Evolutionary conservation across 225 moss, liverwort and hornwort species (phyloP).

Genomic region (Physcomitrium patens): DNA sequence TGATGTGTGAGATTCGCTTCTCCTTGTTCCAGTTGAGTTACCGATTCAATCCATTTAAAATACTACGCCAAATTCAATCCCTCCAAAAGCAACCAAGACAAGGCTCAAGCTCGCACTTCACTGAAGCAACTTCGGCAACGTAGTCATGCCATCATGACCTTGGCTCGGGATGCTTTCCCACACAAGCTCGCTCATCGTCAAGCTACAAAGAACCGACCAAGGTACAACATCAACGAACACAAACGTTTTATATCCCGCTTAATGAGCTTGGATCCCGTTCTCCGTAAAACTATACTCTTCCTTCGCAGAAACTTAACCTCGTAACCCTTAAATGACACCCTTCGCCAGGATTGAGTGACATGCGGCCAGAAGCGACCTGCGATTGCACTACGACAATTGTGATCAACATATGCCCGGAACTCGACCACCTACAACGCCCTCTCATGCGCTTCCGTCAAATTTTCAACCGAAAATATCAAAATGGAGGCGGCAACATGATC

Average conservation of each 20-base stretch:
- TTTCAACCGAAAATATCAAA: neutral
- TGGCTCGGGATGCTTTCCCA: neutral
- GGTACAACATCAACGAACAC: neutral
- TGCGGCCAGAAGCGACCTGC: neutral
- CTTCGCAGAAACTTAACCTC: neutral
- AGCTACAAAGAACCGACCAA: neutral
- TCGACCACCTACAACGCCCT: neutral
- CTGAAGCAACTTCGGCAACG: neutral
- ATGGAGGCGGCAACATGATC: neutral
- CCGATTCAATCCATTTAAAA: neutral
- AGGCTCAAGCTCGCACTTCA: neutral
- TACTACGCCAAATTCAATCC: neutral
- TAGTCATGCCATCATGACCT: neutral
- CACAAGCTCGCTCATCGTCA: neutral
- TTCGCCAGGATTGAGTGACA: neutral
- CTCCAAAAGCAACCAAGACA: neutral
- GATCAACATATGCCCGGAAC: neutral
- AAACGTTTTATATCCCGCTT: neutral
- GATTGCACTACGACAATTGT: neutral
- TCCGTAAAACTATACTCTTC: neutral
- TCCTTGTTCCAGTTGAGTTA: no score
- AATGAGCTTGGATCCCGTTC: neutral
- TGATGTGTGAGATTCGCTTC: no score
- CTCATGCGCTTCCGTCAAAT: neutral
- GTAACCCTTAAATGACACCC: neutral